Evolutionary conservation across 2,329 filamentous ascomycete species (phyloP).

Genomic region (Apiospora hydei): DNA sequence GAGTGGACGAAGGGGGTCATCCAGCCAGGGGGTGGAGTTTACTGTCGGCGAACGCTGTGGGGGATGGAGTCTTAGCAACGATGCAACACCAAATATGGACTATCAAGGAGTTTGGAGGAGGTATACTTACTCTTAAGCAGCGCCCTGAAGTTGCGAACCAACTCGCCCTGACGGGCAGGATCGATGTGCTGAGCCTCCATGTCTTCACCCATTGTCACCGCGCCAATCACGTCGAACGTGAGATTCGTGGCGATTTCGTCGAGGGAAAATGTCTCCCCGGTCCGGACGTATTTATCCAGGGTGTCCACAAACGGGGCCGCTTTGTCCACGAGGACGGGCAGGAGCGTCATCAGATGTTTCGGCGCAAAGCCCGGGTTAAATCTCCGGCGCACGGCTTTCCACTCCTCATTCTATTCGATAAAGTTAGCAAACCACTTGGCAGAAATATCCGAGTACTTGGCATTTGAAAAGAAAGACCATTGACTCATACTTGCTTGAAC

Average conservation of each 20-base stretch:
- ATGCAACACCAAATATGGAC: no score
- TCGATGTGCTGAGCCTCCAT: conserved; percentile 42
- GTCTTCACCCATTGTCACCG: conserved; percentile 44
- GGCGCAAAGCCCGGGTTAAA: conserved; percentile 49
- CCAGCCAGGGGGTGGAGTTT: conserved; percentile 31
- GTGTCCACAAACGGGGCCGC: conserved; percentile 31
- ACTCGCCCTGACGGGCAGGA: conserved; percentile 35
- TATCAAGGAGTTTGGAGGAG: no score
- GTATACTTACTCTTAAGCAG: background rate
- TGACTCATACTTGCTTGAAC: background rate
- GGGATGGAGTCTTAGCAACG: background rate
- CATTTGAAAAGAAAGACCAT: background rate
- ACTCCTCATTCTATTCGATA: conserved; percentile 37
- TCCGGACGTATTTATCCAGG: conserved; percentile 43
- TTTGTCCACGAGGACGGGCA: conserved; percentile 35
- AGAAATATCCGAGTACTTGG: background rate
- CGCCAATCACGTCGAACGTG: conserved; percentile 49
- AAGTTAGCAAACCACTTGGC: conserved; percentile 28
- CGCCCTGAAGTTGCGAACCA: conserved; percentile 25
- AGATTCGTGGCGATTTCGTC: conserved; percentile 38
- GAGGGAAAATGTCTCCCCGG: conserved; percentile 38
- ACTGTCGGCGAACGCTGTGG: conserved; percentile 33
- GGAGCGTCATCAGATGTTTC: conserved; percentile 46
- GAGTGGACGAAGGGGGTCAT: conserved; percentile 23
- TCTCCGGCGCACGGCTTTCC: conserved; percentile 44